A percentile compares a stretch with the other conserved stretches of the same genome.
Evolutionary conservation across 176 grass and related monocot species (phyloP).

Genomic region (Rhipidocladum racemiflorum): DNA sequence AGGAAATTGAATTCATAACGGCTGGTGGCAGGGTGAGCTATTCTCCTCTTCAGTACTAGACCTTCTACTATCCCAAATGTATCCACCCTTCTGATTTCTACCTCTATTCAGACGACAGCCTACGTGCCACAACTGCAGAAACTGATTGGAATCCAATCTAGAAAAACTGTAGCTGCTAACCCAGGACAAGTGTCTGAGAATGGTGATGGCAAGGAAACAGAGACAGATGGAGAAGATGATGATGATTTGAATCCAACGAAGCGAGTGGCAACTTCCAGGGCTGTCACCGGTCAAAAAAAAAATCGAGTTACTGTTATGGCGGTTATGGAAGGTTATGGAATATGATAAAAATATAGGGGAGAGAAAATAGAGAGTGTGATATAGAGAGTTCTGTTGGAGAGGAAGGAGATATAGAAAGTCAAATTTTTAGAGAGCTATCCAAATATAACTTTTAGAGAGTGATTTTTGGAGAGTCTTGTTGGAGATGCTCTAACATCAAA

Average conservation of each 20-base stretch:
- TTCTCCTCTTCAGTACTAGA: not conserved
- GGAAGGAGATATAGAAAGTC: too few relatives aligned
- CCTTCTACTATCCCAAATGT: conserved; percentile 12
- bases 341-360: too few relatives aligned
- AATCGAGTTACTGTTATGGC: too few relatives aligned
- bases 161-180: conserved; percentile 22
- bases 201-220: conserved; percentile 23
- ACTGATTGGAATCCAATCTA: conserved; percentile 42
- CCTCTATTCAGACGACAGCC: conserved; percentile 61
- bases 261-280: not conserved
- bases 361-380: too few relatives aligned
- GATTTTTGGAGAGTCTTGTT: too few relatives aligned
- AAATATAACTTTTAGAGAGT: too few relatives aligned
- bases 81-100: not conserved
- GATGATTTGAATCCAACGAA: conserved; percentile 41
- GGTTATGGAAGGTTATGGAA: too few relatives aligned
- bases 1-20: too few relatives aligned
- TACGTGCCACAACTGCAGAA: conserved; percentile 82
- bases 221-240: conserved; percentile 4
- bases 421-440: too few relatives aligned
- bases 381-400: too few relatives aligned
- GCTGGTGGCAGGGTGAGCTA: conserved; percentile 84
- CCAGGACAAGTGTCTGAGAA: conserved; percentile 32
- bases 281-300: conserved; percentile 6
- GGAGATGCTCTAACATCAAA: too few relatives aligned